Evolutionary conservation across 164 flowering plant species (phyloP), one percentile per base, ranked within the genome.

Genomic region (Chimonanthus salicifolius): DNA sequence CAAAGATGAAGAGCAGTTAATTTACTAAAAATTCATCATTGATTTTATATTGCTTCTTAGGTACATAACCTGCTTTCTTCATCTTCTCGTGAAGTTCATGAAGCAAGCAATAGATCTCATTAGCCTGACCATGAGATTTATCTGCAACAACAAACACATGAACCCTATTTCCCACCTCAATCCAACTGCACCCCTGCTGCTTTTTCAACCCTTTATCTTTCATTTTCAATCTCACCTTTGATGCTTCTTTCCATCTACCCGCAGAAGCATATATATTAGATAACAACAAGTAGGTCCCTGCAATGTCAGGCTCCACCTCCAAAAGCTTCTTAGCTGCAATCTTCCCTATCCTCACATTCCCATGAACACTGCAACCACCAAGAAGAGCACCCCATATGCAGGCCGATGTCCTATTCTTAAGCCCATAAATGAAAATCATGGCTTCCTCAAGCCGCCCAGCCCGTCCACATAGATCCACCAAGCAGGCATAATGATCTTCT

Each of bases 401-500:
- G 5, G 78, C 74, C 2, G 74, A 63, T 0, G 70, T 69, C 51
- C 46, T 71, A 11, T 8, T 75, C 5, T 66, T 47, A 18, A 75
- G 68, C 20, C 66, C 33, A 43, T 51, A 58, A 3, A 76, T 66
- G 58, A 71, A 65, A 8, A n/a, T 64, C 60, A 65, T 74, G 5
- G 78, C 78, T 11, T 76, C 78, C 54, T 76, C 70, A 7, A 76
- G 74, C 66, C 70, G 64, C 5, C 78, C 78, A 46, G 78, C 78
- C 4, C 71, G 70, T 3, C 78, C 74, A 46, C 64, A 76, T 4
- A 76, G 74, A 67, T 76, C 78, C 6, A 76, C 74, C 70, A 71
- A 49, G 58, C 78, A 76, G 16, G 78, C 71, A 66, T 54, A 71
- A 49, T 71, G 78, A 46, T 76, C 74, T 71, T 76, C 78, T 18